Conservation (phyloP, 2,329 filamentous ascomycete genomes). For the Fusarium pseudocircinatum region DNA sequence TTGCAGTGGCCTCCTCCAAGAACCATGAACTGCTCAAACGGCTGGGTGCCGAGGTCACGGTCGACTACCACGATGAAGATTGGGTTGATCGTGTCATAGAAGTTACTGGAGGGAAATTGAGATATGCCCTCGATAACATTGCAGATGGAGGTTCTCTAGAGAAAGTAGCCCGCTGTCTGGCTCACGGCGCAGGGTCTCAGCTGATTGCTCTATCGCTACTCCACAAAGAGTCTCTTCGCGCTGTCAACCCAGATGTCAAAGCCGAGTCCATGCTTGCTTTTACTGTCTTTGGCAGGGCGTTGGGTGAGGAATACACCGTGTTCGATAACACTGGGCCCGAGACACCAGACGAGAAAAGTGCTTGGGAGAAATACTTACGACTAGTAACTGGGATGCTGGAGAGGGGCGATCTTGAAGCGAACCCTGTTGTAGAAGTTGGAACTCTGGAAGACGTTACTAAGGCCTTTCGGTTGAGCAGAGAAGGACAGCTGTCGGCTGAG, state of each 20-base stretch:
- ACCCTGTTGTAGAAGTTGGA: background rate
- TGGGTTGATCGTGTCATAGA: slow-evolving; percentile 2
- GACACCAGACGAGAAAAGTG: background rate
- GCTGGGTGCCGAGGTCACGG: background rate
- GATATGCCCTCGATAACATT: slow-evolving; percentile 3
- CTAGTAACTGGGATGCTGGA: background rate
- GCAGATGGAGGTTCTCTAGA: background rate
- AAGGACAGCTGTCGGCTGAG: slow-evolving; percentile 1
- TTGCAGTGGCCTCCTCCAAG: slow-evolving; percentile 2
- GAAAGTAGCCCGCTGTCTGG: background rate
- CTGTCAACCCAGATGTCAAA: background rate
- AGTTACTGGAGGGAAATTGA: background rate
- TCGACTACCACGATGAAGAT: background rate
- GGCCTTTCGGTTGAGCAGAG: slow-evolving; percentile 4
- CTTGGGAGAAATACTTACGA: background rate
- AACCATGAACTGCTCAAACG: background rate
- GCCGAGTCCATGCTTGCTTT: background rate
- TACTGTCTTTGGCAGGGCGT: slow-evolving; percentile 4
- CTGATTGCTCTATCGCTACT: background rate
- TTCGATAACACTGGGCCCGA: background rate
- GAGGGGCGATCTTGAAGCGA: background rate
- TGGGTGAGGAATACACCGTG: background rate
- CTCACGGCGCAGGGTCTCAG: background rate
- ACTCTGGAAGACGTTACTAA: background rate
- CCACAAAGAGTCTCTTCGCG: background rate